Evolutionary conservation across 306 rosid genomes (phyloP).

Genomic region (Rosa persica): DNA sequence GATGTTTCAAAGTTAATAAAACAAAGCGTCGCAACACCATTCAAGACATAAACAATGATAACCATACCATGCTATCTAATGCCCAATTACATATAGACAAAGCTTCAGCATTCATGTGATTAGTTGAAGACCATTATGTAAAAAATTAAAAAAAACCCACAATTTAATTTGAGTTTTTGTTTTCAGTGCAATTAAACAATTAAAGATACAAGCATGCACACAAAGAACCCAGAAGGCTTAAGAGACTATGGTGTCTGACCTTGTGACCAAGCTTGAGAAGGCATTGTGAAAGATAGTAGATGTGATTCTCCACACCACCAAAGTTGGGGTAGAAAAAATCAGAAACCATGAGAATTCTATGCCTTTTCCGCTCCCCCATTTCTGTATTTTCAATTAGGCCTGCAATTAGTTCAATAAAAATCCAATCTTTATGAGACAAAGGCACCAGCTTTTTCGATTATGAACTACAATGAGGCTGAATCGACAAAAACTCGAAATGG

Average conservation of each 20-base stretch:
- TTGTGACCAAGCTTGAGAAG: constrained; percentile 89
- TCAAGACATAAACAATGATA: background rate
- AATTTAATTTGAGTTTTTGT: background rate
- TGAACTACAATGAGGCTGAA: background rate
- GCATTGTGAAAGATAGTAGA: constrained; percentile 83
- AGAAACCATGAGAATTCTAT: constrained; percentile 75
- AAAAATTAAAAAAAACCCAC: background rate
- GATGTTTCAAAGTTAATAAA: background rate
- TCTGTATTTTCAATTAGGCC: constrained; percentile 22
- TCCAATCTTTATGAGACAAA: background rate
- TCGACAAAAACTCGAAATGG: background rate
- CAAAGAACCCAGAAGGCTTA: constrained; percentile 15
- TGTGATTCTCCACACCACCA: constrained; percentile 91
- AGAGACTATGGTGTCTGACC: constrained; percentile 40
- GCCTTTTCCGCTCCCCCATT: constrained; percentile 58
- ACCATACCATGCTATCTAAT: background rate
- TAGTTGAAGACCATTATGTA: background rate
- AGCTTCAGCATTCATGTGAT: background rate
- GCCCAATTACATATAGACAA: background rate
- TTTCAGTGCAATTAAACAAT: background rate
- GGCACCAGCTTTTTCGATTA: background rate
- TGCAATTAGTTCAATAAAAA: constrained; percentile 8
- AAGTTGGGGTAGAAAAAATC: constrained; percentile 95
- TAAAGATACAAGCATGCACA: background rate
- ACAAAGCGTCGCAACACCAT: background rate